Evolutionary conservation across 1,139 yeast genomes (phyloP), one percentile per base, ranked within the genome.

Genomic region (Saccharomycopsis hybrid): DNA sequence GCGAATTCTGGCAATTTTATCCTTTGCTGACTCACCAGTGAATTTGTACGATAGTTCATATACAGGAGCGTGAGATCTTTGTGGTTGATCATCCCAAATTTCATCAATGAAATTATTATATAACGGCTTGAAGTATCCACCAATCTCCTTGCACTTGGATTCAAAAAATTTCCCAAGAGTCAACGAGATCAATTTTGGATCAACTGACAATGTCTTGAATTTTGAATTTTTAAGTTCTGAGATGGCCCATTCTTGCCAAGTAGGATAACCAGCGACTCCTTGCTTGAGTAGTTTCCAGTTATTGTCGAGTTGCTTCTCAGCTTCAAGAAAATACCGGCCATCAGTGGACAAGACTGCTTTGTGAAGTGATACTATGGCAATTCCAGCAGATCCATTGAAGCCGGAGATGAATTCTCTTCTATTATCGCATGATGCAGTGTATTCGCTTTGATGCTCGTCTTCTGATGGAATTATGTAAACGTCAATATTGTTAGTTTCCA

Each of bases 311-410:
- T 92, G 95, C 62, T 84, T 80, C 33, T 78, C 69, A 2, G 98
- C 98, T 68, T 92, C 98, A 56, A 80, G 77, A 65, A 89, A 94
- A 68, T 94, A 94, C 57, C 98, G 76, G n/a, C 97, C 97, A 66
- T 94, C 98, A 0, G 98, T 94, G 7, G 95, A 82, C 58, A 94
- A 73, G 2, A 85, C 85, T 32, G 96, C 95, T 57, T 79, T 73
- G 61, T 83, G 88, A 57, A 89, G 70, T 1, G 97, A 83, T 42
- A 92, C 73, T 42, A 94, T 76, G 3, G 97, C 98, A 41, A 89
- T 75, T 50, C 98, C 99, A 1, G 97, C 96, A 52, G 95, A 83
- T 4, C 99, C 99, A 53, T 85, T 84, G 68, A 92, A 92, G 0
- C 95, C 95, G 29, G 90, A 80, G 45, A 92, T 85, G 59, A 85